phyloP scores from a whole-genome alignment of 1,139 yeast species.

The Zygotorulaspora mrakii region DNA sequence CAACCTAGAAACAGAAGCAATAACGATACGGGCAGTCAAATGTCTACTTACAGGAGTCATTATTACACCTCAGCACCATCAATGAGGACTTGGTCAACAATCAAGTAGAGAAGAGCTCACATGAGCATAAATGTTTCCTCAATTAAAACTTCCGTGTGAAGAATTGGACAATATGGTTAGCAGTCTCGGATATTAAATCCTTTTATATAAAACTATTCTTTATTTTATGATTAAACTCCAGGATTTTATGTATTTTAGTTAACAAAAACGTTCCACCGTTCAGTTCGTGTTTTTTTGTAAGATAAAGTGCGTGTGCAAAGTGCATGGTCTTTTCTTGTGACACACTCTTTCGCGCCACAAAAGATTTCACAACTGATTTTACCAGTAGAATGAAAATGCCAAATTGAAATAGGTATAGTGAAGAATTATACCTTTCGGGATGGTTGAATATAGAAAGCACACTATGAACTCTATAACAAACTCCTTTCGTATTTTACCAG shows the following conservation, averaged over 20 bases:
- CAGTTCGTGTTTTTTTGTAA: neutral
- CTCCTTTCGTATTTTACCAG: too few relatives aligned
- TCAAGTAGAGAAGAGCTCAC: slow-evolving; percentile 47
- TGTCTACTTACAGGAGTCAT: slow-evolving; percentile 50
- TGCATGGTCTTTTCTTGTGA: neutral
- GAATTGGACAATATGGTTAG: too few relatives aligned
- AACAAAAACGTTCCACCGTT: slow-evolving; percentile 5
- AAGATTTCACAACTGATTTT: too few relatives aligned
- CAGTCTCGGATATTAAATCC: neutral
- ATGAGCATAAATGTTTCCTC: too few relatives aligned
- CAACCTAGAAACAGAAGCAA: slow-evolving; percentile 81
- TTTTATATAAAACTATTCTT: slow-evolving; percentile 7
- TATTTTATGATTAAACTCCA: slow-evolving; percentile 1
- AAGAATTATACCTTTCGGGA: too few relatives aligned
- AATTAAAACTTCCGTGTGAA: too few relatives aligned
- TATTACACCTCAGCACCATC: slow-evolving; percentile 55
- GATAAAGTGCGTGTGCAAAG: neutral
- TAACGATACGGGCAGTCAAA: slow-evolving; percentile 73
- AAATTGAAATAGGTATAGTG: too few relatives aligned
- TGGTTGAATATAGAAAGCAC: too few relatives aligned
- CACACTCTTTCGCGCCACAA: too few relatives aligned
- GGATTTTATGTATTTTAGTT: slow-evolving; percentile 23
- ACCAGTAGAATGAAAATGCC: too few relatives aligned
- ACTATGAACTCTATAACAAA: too few relatives aligned
- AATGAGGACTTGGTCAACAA: slow-evolving; percentile 58